phyloP scores from a whole-genome alignment of 306 rosid species.

The Cucumis melo region DNA sequence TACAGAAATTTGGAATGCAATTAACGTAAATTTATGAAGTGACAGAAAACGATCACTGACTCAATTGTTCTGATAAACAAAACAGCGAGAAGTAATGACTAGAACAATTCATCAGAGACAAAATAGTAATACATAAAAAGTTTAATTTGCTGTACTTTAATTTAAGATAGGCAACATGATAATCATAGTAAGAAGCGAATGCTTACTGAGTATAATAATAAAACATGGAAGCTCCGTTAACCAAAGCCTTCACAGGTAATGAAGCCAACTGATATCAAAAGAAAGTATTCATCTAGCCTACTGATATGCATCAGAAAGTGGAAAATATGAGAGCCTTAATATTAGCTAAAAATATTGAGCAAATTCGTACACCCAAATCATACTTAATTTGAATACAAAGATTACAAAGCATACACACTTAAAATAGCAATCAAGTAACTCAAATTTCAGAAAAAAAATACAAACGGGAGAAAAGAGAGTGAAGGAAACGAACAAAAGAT shows the following conservation, averaged over 20 bases:
- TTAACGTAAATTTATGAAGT: no score
- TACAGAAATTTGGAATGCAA: no score
- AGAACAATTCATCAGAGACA: not conserved
- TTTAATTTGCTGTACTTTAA: not conserved
- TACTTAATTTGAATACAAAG: not conserved
- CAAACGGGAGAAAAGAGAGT: no score
- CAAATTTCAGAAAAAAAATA: no score
- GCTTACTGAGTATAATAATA: constrained; percentile 76
- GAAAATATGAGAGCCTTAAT: not conserved
- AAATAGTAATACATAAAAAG: not conserved
- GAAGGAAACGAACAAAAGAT: no score
- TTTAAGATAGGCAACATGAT: not conserved
- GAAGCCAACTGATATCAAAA: constrained; percentile 36
- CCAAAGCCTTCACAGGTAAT: constrained; percentile 23
- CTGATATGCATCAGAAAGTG: constrained; percentile 12
- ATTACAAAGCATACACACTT: not conserved
- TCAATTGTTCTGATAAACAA: no score
- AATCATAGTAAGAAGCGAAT: not conserved
- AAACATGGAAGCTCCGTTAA: constrained; percentile 25
- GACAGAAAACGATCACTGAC: no score
- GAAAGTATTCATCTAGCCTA: constrained; percentile 21
- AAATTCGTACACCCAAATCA: not conserved
- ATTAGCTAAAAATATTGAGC: not conserved
- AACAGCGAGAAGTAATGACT: no score
- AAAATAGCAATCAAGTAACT: no score